These are phyloP conservation scores for Cyberlindnera mycetangii DNA, from an alignment of 805 yeast genomes.

Conservation along the genomic window DNA sequence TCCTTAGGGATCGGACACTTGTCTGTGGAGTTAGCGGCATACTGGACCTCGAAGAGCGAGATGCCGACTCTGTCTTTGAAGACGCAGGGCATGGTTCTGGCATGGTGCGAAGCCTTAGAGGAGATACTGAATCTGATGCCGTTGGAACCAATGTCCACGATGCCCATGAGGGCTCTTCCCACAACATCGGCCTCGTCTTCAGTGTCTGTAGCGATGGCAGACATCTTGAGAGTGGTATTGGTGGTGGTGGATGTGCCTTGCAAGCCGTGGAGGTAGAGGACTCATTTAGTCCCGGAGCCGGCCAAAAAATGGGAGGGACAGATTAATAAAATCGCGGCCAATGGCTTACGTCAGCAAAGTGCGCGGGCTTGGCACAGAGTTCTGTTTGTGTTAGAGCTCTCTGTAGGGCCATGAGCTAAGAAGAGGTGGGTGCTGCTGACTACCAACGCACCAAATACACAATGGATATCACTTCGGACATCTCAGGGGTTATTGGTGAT, in stretches of 20 bases:
- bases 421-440: no score
- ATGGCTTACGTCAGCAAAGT: background rate
- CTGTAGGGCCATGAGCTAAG: no score
- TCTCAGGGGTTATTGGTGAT: conserved; percentile 4
- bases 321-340: conserved; percentile 1
- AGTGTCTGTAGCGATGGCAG: conserved; percentile 23
- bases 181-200: conserved; percentile 53
- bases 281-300: background rate
- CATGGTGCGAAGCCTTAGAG: conserved; percentile 64
- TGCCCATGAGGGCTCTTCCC: conserved; percentile 56
- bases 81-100: conserved; percentile 74
- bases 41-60: conserved; percentile 62
- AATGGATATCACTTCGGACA: conserved; percentile 6
- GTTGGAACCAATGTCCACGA: conserved; percentile 76
- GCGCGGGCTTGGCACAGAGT: no score
- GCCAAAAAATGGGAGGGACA: conserved; percentile 1
- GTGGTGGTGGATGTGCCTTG: background rate
- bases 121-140: conserved; percentile 73
- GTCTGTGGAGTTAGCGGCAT: conserved; percentile 35
- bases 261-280: background rate
- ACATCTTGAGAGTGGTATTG: conserved; percentile 8
- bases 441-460: no score
- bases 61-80: conserved; percentile 73
- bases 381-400: no score
- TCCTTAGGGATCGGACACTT: conserved; percentile 55